Base-by-base conservation (phyloP, 2,329 filamentous ascomycete genomes). In the Curvularia verruculosa region DNA sequence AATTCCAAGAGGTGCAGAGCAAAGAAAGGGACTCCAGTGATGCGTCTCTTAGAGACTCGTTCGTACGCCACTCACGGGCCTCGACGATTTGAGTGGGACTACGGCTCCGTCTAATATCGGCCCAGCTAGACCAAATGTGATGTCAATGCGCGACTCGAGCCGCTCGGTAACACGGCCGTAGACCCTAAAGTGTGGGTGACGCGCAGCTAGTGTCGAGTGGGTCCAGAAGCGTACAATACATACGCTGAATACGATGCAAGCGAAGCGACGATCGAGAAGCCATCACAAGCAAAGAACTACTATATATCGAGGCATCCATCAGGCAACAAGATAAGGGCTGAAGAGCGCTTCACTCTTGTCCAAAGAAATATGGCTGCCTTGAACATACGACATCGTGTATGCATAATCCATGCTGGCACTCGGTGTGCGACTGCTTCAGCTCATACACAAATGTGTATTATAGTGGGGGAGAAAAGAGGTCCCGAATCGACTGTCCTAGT, bases 61-160 rank as follows among this genome's bases (percentile, higher is more conserved):
- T 36, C 28, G 31, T 26, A 34, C 51, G 55, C 55, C 55, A 58
- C 55, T 46, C 50, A 54, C 54, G 55, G 55, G 51, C 55, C 51
- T 46, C 37, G 41, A 53, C 31, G 31, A 53, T 21, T 44, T 36
- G 49, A 9, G 39, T 21, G 18, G 40, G 49, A 46, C 23, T 26
- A 10, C 39, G 24, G 49, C 54, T 13, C 31, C 36, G 29, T 44
- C 41, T 28, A 43, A 48, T 39, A 36, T 18, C 19, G 36, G 18
- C 10, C 13, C 4, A 5, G 21, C 54, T 56, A 56, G 44, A n/a
- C 54, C 41, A 15, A 15, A 26, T 36, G 29, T 1, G 37, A 39
- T 26, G n/a, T 36, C 34, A 48, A 34, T 37, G 36, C 23, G 31
- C 49, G 29, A 36, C 24, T 34, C 31, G 39, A 53, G 37, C 37